Conservation (phyloP, 805 yeast genomes). For the Wickerhamiella azymoides region DNA sequence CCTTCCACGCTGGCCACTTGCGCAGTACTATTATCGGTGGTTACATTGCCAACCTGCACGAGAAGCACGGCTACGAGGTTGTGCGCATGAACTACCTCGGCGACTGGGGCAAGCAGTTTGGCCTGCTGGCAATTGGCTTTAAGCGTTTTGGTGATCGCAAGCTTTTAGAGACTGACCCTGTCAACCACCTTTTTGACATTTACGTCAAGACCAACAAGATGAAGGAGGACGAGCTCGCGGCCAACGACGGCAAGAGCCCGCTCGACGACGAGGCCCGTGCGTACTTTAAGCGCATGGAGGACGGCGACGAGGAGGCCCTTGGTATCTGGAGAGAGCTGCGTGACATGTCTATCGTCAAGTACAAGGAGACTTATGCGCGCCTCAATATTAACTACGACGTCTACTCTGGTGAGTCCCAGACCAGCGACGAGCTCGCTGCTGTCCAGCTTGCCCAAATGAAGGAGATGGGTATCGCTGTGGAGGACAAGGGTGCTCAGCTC, state of each 20-base stretch:
- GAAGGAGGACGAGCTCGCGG: slow-evolving; percentile 49
- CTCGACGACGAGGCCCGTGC: slow-evolving; percentile 77
- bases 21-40: slow-evolving; percentile 98
- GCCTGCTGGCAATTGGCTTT: slow-evolving; percentile 86
- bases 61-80: slow-evolving; percentile 86
- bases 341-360: slow-evolving; percentile 75
- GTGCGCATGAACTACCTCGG: slow-evolving; percentile 87
- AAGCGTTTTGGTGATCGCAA: slow-evolving; percentile 73
- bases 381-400: slow-evolving; percentile 77
- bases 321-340: slow-evolving; percentile 77
- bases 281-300: slow-evolving; percentile 83
- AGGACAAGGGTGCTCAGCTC: slow-evolving; percentile 81
- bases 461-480: slow-evolving; percentile 58
- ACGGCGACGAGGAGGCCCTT: slow-evolving; percentile 73
- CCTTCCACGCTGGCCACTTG: slow-evolving; percentile 98
- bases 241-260: slow-evolving; percentile 30
- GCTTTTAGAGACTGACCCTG: slow-evolving; percentile 60
- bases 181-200: slow-evolving; percentile 86
- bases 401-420: slow-evolving; percentile 95
- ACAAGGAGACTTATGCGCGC: slow-evolving; percentile 78
- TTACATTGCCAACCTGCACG: slow-evolving; percentile 77
- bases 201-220: slow-evolving; percentile 79
- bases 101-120: slow-evolving; percentile 99
- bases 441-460: slow-evolving; percentile 47
- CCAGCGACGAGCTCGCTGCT: slow-evolving; percentile 56